Evolutionary conservation across 495 filamentous ascomycete species (phyloP).

Genomic region (Glutinoglossum americanum): DNA sequence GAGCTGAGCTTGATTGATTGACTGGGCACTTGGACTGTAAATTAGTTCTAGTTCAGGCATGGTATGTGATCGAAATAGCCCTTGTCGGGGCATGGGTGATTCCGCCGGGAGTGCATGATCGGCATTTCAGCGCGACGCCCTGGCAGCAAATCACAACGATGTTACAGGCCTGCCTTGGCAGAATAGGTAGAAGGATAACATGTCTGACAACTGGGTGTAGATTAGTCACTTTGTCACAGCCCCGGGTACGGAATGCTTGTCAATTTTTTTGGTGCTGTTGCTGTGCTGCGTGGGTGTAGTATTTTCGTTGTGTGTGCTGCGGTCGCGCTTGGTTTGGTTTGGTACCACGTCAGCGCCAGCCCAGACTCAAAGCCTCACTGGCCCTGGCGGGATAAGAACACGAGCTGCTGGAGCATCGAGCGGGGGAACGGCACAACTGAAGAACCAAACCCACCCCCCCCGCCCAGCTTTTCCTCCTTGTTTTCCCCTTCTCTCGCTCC

Average conservation of each 20-base stretch:
- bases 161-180: too few species aligned
- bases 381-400: neutral
- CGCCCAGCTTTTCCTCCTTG: neutral
- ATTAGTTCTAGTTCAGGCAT: too few species aligned
- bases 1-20: too few species aligned
- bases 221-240: neutral
- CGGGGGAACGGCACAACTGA: neutral
- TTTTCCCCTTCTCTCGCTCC: neutral
- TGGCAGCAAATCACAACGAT: neutral
- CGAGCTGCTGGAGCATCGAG: too few species aligned
- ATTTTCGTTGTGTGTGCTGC: neutral
- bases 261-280: neutral
- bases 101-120: neutral
- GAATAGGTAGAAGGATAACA: too few species aligned
- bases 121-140: neutral
- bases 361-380: neutral
- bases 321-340: neutral
- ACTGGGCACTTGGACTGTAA: too few species aligned
- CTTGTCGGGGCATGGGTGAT: neutral
- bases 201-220: neutral
- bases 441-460: conserved; percentile 3
- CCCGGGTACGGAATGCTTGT: neutral
- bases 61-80: neutral
- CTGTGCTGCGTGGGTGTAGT: neutral
- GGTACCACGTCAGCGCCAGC: neutral